Evolutionary conservation across 495 filamentous ascomycete genomes (phyloP).

Genomic region (Xylaria bambusicola): DNA sequence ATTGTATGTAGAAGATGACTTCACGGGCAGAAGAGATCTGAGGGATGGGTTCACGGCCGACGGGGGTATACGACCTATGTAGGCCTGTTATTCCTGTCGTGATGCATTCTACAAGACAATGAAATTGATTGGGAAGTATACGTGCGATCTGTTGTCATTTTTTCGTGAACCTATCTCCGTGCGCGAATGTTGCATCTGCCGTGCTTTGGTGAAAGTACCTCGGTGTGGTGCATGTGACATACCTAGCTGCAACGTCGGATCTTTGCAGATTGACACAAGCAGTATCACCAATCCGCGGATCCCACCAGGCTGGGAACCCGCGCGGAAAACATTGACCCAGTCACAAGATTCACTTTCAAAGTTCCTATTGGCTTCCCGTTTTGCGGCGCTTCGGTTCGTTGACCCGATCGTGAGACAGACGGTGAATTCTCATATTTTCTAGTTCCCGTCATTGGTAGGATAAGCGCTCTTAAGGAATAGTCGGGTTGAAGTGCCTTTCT

Average conservation of each 20-base stretch:
- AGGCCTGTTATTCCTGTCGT: neutral
- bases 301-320: no score
- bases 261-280: conserved; percentile 2
- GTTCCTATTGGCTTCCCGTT: no score
- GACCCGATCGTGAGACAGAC: no score
- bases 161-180: neutral
- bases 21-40: neutral
- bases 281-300: neutral
- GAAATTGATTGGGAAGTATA: no score
- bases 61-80: neutral
- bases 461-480: no score
- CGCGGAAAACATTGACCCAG: no score
- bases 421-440: no score
- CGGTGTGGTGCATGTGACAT: neutral
- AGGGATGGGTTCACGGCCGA: neutral
- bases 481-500: no score
- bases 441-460: no score
- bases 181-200: neutral
- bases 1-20: neutral
- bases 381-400: no score
- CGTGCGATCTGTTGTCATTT: no score
- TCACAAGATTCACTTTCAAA: no score
- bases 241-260: neutral
- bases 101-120: neutral
- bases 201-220: neutral